Percentiles rank a stretch among this genome's conserved stretches.
These are phyloP conservation scores for Xylaria sp. DNA, from an alignment of 2,329 filamentous ascomycete species.

Conservation along the genomic window DNA sequence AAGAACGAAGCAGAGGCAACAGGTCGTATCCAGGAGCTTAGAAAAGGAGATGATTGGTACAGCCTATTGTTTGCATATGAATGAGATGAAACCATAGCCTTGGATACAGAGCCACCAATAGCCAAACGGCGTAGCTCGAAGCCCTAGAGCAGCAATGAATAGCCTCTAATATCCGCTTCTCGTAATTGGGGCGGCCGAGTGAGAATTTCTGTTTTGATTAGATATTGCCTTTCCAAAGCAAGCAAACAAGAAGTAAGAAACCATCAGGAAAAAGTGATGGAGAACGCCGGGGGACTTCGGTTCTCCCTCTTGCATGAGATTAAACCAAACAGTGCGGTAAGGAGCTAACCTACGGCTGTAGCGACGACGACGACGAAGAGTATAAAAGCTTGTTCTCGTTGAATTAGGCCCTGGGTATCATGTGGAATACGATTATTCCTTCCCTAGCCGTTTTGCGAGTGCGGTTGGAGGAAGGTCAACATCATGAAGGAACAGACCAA, in stretches of 20 bases:
- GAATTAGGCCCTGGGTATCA: not conserved
- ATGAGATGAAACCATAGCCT: not conserved
- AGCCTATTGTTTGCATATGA: not conserved
- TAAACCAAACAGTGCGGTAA: not conserved
- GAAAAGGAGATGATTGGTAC: not conserved
- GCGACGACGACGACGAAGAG: not conserved
- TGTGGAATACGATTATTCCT: not conserved
- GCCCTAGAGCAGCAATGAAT: not conserved
- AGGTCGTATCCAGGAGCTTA: no score
- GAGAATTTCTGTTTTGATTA: not conserved
- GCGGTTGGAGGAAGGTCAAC: slow-evolving; percentile 3
- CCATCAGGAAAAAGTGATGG: not conserved
- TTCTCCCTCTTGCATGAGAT: not conserved
- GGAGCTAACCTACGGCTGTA: not conserved
- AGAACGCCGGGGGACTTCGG: not conserved
- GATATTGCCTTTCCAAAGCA: not conserved
- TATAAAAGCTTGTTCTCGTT: not conserved
- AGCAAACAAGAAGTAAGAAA: not conserved
- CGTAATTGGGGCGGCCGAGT: not conserved
- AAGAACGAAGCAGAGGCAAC: not conserved
- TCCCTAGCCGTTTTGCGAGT: not conserved
- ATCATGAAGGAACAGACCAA: slow-evolving; percentile 6
- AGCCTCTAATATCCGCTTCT: not conserved
- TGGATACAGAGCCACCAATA: not conserved
- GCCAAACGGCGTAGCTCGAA: not conserved